These are phyloP conservation scores for Syzygium syzygioides DNA, from an alignment of 441 rosid genomes.

Conservation along the genomic window DNA sequence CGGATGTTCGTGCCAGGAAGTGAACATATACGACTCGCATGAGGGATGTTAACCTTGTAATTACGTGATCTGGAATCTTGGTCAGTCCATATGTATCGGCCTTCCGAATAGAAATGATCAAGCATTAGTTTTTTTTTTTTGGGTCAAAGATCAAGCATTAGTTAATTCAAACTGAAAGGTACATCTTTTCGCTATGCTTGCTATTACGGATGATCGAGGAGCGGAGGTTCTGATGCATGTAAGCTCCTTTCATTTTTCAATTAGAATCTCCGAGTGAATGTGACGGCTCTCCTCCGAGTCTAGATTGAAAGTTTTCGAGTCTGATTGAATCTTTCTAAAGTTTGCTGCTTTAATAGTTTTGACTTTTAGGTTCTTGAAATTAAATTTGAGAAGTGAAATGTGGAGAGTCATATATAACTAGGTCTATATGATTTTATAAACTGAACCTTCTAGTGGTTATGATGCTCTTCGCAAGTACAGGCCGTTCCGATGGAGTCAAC, in stretches of 20 bases:
- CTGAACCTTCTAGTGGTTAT: background rate
- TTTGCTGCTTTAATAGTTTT: background rate
- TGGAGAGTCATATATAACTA: background rate
- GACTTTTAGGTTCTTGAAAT: background rate
- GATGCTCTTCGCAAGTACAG: background rate
- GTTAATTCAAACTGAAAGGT: background rate
- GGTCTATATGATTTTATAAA: background rate
- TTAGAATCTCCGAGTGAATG: background rate
- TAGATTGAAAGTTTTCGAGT: background rate
- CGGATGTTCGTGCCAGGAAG: background rate
- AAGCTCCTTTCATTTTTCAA: background rate
- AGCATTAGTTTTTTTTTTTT: background rate
- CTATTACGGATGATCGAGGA: background rate
- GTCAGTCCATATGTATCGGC: background rate
- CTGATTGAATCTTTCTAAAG: background rate
- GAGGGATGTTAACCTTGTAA: background rate
- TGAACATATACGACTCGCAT: fast-evolving
- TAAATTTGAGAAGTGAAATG: background rate
- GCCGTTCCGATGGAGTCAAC: too few relatives aligned
- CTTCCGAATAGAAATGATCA: background rate
- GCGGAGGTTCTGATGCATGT: background rate
- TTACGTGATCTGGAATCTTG: background rate
- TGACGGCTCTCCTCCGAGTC: background rate
- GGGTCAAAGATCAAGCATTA: background rate
- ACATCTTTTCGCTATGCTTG: background rate